Evolutionary conservation across 768 basidiomycete genomes (phyloP).

Genomic region (Pisolithus sp.): DNA sequence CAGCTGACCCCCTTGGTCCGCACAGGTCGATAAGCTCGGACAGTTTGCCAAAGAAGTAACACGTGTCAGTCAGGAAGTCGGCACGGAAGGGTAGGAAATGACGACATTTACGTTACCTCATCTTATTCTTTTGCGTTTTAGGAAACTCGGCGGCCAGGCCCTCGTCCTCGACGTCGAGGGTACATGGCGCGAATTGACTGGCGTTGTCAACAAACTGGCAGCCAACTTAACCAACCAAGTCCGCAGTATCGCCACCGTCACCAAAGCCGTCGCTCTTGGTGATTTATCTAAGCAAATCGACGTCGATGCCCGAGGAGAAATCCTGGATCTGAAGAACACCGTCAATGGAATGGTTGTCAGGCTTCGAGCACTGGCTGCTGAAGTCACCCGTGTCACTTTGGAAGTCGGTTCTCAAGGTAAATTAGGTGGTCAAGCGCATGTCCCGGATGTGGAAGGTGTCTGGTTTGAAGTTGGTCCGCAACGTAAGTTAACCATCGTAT

Average conservation of each 20-base stretch:
- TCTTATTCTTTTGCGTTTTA: conserved; percentile 29
- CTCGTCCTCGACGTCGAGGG: conserved; percentile 85
- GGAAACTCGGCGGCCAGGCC: conserved; percentile 81
- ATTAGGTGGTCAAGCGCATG: conserved; percentile 81
- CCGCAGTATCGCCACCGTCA: conserved; percentile 54
- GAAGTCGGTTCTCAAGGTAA: conserved; percentile 88
- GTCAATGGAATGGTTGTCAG: conserved; percentile 48
- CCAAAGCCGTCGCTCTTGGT: conserved; percentile 77
- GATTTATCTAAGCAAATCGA: conserved; percentile 89
- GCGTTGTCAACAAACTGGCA: conserved; percentile 76
- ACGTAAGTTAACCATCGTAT: conserved; percentile 37
- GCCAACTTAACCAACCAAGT: conserved; percentile 65
- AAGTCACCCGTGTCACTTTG: conserved; percentile 77
- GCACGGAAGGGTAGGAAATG: conserved; percentile 57
- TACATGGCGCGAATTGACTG: conserved; percentile 81
- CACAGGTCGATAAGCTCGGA: conserved; percentile 64
- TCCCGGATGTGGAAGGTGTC: conserved; percentile 89
- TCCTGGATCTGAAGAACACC: conserved; percentile 68
- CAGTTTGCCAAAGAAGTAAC: conserved; percentile 92
- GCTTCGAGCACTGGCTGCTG: conserved; percentile 63
- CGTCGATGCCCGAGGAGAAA: conserved; percentile 87
- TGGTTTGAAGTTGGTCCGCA: conserved; percentile 77
- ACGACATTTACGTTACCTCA: conserved; percentile 17
- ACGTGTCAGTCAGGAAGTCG: conserved; percentile 78
- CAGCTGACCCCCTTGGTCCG: conserved; percentile 8